Evolutionary conservation across 306 rosid genomes (phyloP), one percentile per base, ranked within the genome.

Genomic region (Chamaecrista fasciculata): DNA sequence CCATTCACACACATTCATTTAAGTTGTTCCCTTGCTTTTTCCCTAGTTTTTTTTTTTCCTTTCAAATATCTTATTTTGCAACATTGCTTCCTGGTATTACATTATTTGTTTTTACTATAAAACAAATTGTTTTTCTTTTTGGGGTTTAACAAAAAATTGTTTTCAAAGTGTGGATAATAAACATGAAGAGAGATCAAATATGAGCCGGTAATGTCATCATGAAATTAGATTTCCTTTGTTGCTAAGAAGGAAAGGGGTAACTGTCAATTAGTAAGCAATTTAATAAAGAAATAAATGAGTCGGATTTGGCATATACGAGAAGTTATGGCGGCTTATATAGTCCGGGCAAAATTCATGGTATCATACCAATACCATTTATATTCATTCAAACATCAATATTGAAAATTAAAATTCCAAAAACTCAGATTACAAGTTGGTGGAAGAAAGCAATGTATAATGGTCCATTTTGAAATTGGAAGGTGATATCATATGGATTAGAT

Each of bases 301-400:
- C 0, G 34, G 34, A 24, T 52, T 52, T 12, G 34, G 19, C 60
- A 12, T 53, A 2, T 4, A 4, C 5, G 6, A 10, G 31, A 21
- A 20, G 19, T 9, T 56, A 6, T 28, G 23, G 8, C 8, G 23
- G 3, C 0, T 1, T 11, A 57, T 8, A n/a, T n/a, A 50, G 15
- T 19, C 6, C 10, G 42, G 69, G 43, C n/a, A 25, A 48, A 34
- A 20, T 11, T 61, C 28, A 14, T 19, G 10, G 37, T 10, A 60
- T 11, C 6, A 0, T 14, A 5, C 11, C 24, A 6, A 0, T 14
- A 5, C 11, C 24, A 23, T 53, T 56, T n/a, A 29, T 44, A 47
- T 57, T 66, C 53, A 47, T 57, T 66, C 53, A 66, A 33, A 75
- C 37, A 66, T 48, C 18, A 21, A 21, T 26, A 42, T 14, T 31